Evolutionary conservation across 2,329 filamentous ascomycete species (phyloP), one percentile per base, ranked within the genome.

Genomic region (Epichloe hybrida): DNA sequence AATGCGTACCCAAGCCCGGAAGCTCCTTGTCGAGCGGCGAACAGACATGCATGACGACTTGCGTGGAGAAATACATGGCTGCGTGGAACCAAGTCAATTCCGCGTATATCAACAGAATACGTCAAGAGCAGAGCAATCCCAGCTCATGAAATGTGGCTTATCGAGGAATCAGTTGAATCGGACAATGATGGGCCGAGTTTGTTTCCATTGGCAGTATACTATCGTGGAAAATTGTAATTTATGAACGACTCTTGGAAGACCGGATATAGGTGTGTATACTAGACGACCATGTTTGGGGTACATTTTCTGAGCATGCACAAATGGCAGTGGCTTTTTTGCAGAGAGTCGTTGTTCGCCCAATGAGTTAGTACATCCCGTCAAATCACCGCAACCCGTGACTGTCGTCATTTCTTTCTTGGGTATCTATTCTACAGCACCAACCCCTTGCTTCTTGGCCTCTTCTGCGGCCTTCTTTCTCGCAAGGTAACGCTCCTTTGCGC

Each of bases 21-120:
- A 66, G 74, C 47, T 80, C 79, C 50, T 69, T 90, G 51, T 83
- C 81, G 47, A 78, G 75, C 67, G 68, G 76, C 67, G 86, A 91
- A 66, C 73, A 80, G 62, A 73, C 77, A 21, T 91, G 86, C 71
- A 75, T 86, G 62, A 86, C 77, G 20, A 74, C 77, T 54, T 91
- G 86, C 72, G 86, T 89, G 80, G 85, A 90, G 61, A 90, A 90
- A 69, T 91, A 90, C 74, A 87, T 90, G 74, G 71, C 75, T 35
- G 77, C 84, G 11, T 91, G 86, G 86, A 89, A 89, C 69, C 71
- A 77, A 55, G 81, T 87, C 61, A 85, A 82, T 70, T 67, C 74
- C 46, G 74, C 81, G 40, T 88, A 88, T 65, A 78, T 88, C 61
- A 67, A 68, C 55, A 75, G 79, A 58, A 67, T 81, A 67, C 80